Evolutionary conservation across 2,329 filamentous ascomycete genomes (phyloP).

Genomic region (Penicillium sp.): DNA sequence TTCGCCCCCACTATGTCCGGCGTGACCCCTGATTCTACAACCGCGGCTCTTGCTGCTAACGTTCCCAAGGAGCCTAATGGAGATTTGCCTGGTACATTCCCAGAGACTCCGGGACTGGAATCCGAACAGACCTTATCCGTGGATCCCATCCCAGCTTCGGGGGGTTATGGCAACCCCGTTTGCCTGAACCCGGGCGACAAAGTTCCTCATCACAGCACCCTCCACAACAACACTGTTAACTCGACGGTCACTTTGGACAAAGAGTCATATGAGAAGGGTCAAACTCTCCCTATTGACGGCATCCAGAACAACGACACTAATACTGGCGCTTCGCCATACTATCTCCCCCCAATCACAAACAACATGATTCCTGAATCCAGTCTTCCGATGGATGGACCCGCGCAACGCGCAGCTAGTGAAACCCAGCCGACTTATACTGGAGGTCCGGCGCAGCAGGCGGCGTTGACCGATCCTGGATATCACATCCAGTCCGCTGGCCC

Average conservation of each 20-base stretch:
- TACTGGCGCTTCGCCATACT: constrained; percentile 39
- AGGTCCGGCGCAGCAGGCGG: constrained; percentile 23
- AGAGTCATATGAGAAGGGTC: constrained; percentile 79
- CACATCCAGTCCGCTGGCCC: constrained; percentile 53
- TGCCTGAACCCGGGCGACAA: constrained; percentile 75
- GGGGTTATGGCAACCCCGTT: constrained; percentile 71
- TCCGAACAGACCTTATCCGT: constrained; percentile 45
- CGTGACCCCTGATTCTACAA: constrained; percentile 68
- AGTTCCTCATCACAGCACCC: constrained; percentile 64
- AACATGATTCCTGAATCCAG: constrained; percentile 80
- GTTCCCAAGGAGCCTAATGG: constrained; percentile 58
- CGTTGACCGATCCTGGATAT: constrained; percentile 51
- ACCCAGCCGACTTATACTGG: constrained; percentile 7
- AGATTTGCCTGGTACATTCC: constrained; percentile 64
- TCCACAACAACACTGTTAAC: constrained; percentile 69
- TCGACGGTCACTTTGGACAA: constrained; percentile 67
- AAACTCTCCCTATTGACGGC: constrained; percentile 48
- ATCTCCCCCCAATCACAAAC: constrained; percentile 56
- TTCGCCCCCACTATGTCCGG: constrained; percentile 52
- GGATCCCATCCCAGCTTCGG: constrained; percentile 59
- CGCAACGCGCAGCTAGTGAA: constrained; percentile 29
- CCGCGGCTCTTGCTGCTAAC: constrained; percentile 55
- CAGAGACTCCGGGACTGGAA: constrained; percentile 64
- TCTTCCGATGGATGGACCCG: constrained; percentile 61
- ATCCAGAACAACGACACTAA: constrained; percentile 37